Evolutionary conservation across 768 basidiomycete species (phyloP).

Genomic region (Pleurotus ostreatus): DNA sequence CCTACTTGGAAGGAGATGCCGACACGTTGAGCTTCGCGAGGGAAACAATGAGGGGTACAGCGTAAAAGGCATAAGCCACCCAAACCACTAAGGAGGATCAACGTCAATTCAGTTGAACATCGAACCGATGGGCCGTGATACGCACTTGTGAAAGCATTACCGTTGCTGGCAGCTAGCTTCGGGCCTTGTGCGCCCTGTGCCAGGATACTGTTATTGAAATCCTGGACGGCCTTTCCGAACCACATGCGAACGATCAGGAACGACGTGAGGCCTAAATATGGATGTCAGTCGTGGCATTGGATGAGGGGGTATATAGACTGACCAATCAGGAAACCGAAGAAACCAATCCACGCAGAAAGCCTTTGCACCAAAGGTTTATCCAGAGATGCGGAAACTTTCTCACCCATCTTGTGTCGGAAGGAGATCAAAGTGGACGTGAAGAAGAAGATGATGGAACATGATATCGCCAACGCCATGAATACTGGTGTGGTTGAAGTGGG

Average conservation of each 20-base stretch:
- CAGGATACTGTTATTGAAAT: constrained; percentile 66
- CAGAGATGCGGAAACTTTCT: constrained; percentile 42
- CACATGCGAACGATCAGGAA: constrained; percentile 76
- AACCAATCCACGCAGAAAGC: constrained; percentile 67
- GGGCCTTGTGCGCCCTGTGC: constrained; percentile 51
- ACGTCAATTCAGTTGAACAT: not conserved
- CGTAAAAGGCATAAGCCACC: constrained; percentile 74
- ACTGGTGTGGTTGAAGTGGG: constrained; percentile 58
- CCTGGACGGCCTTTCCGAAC: constrained; percentile 75
- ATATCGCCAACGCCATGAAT: constrained; percentile 60
- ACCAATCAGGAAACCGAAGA: constrained; percentile 76
- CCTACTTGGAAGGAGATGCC: constrained; percentile 33
- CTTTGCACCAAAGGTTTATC: constrained; percentile 58
- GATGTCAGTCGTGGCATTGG: not conserved
- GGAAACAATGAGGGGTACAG: constrained; percentile 64
- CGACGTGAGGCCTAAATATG: constrained; percentile 51
- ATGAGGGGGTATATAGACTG: constrained; percentile 12
- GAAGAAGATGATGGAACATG: constrained; percentile 58
- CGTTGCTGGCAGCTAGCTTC: constrained; percentile 53
- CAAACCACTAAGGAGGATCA: constrained; percentile 55
- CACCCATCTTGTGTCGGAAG: constrained; percentile 60
- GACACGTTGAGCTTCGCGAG: constrained; percentile 65
- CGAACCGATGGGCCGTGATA: constrained; percentile 10
- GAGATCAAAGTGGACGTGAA: constrained; percentile 61
- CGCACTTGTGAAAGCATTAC: constrained; percentile 76